phyloP scores from a whole-genome alignment of 441 rosid genomes.

The Macaranga tanarius region DNA sequence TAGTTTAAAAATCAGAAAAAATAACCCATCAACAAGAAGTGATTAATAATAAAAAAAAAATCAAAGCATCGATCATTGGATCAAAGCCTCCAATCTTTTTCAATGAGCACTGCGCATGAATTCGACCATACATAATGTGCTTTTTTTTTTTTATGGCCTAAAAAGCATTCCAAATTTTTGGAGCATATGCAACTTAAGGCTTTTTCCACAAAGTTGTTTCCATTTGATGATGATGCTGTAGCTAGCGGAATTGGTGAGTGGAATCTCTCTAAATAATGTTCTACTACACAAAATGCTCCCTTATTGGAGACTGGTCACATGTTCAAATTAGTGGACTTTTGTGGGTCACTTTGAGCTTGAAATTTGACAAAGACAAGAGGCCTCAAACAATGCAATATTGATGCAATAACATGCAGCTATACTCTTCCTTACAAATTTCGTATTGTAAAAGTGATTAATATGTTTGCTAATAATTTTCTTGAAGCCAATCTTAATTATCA shows the following conservation, averaged over 20 bases:
- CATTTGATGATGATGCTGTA: not conserved
- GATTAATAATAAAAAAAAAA: too few species aligned
- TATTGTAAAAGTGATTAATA: too few species aligned
- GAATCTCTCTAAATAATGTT: not conserved
- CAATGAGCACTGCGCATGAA: not conserved
- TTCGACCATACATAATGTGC: not conserved
- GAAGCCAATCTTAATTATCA: too few species aligned
- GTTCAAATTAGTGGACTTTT: not conserved
- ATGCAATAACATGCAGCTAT: too few species aligned
- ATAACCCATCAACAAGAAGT: too few species aligned
- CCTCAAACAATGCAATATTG: too few species aligned
- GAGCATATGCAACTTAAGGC: too few species aligned
- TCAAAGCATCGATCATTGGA: not conserved
- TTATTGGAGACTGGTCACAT: slow-evolving; percentile 8
- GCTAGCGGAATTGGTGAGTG: not conserved
- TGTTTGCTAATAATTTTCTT: too few species aligned
- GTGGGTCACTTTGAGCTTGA: slow-evolving; percentile 8
- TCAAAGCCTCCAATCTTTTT: not conserved
- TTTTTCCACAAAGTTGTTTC: not conserved
- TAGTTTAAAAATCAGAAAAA: too few species aligned
- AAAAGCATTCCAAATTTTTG: not conserved
- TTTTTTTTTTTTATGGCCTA: not conserved
- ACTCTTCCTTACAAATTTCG: too few species aligned
- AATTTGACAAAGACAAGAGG: not conserved
- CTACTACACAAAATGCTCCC: not conserved